Evolutionary conservation across 1,284 basidiomycete species (phyloP).

Genomic region (Pulveroboletus sp.): DNA sequence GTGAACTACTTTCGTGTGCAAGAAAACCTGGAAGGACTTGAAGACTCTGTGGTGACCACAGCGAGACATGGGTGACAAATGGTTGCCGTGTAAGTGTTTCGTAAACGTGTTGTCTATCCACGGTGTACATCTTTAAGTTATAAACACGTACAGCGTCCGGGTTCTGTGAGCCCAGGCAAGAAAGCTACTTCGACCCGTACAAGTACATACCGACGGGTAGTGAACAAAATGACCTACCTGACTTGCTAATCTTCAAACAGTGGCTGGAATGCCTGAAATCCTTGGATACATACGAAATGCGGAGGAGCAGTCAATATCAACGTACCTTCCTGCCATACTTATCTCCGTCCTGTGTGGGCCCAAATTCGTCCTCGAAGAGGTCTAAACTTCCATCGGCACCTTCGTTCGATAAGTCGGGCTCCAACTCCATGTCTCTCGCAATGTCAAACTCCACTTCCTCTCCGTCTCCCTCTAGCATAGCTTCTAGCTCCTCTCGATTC

Average conservation of each 20-base stretch:
- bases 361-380: conserved; percentile 48
- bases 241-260: conserved; percentile 59
- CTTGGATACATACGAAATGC: neutral
- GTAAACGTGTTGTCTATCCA: too few species aligned
- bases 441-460: conserved; percentile 57
- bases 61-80: conserved; percentile 24
- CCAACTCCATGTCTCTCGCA: conserved; percentile 9
- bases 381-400: conserved; percentile 34
- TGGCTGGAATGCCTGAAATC: conserved; percentile 54
- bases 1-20: conserved; percentile 4
- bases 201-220: neutral
- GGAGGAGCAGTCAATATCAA: neutral
- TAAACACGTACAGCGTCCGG: too few species aligned
- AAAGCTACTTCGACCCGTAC: too few species aligned
- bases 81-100: neutral
- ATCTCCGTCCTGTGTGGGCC: conserved; percentile 50
- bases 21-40: conserved; percentile 19
- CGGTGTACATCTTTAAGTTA: too few species aligned
- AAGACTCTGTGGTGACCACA: conserved; percentile 16
- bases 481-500: conserved; percentile 59
- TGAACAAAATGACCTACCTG: neutral
- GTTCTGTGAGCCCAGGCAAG: too few species aligned
- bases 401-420: neutral
- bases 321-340: conserved; percentile 39
- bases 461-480: conserved; percentile 65